Conservation (phyloP, 257 asterid species). For the Verbascum thapsus region DNA sequence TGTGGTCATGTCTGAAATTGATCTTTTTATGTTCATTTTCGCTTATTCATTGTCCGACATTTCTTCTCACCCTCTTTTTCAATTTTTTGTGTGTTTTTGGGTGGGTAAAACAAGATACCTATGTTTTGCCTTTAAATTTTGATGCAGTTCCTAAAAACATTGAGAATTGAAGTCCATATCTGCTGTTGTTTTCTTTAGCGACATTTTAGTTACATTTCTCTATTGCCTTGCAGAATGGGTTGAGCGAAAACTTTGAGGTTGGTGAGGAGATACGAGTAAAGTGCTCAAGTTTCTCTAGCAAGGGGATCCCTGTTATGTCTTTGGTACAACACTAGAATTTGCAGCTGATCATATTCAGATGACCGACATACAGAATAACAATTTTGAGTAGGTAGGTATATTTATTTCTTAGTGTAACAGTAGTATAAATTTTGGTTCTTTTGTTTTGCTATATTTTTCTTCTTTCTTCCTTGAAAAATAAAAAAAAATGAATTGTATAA, state of each 20-base stretch:
- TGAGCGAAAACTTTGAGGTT: conserved; percentile 48
- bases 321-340: conserved; percentile 43
- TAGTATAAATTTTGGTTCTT: conserved; percentile 24
- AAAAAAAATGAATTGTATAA: not conserved
- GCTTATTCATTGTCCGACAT: not conserved
- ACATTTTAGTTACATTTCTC: conserved; percentile 11
- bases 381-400: conserved; percentile 33
- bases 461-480: not conserved
- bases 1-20: not conserved
- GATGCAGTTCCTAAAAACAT: not conserved
- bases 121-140: not conserved
- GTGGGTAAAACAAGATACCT: not conserved
- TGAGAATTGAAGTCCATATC: not conserved
- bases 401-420: not conserved
- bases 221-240: conserved; percentile 53
- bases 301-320: conserved; percentile 86
- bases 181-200: not conserved
- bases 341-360: not conserved
- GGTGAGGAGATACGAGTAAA: conserved; percentile 73
- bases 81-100: not conserved
- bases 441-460: not conserved
- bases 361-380: conserved; percentile 21
- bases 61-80: not conserved
- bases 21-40: not conserved
- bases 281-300: conserved; percentile 79